Base-by-base conservation (phyloP, 192 early-diverging fungal species). In the Spinellus fusiger region DNA sequence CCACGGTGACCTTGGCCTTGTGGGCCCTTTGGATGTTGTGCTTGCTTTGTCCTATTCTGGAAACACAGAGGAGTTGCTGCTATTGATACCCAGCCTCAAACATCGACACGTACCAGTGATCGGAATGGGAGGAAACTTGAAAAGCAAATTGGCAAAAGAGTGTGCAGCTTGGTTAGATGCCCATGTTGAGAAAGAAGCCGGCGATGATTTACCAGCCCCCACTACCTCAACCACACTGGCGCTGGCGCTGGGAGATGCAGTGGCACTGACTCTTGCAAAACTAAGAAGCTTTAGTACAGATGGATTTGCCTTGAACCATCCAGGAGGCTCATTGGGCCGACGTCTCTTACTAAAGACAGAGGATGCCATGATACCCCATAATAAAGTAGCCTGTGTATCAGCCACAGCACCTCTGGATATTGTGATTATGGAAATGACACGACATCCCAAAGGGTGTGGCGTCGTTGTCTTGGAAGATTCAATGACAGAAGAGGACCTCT, bases 41-140 rank as follows among this genome's bases (percentile, higher is more conserved):
- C 32, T 78, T 2, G 74, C 77, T 1, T 28, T 78, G 6, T 77
- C 75, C 5, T 78, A 62, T 29, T 78, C 77, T 5, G 77, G 77
- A 12, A 74, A 74, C 29, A 78, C 77, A 0, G 72, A 78, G 16
- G 77, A 78, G 37, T 16, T 78, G 27, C 29, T 78, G 4, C 37
- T 51, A 6, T 44, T 78, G 0, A 22, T 78, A 1, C 77, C 77
- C 0, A 69, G 65, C 34, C 31, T 78, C 29, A 68, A 70, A 54
- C 65, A 62, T 37, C 74, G 77, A 7, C 34, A 62, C 2, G 62
- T 76, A 20, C 65, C 73, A 15, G 51, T 78, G 13, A 65, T 78
- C 31, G 77, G 65, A 10, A 47, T 78, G 22, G 70, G 71, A 16
- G 77, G 77, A 20, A 71, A 78, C 16, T 1, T 59, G 47, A 60